Evolutionary conservation across 257 asterid genomes (phyloP), one percentile per base, ranked within the genome.

Genomic region (Striga asiatica): DNA sequence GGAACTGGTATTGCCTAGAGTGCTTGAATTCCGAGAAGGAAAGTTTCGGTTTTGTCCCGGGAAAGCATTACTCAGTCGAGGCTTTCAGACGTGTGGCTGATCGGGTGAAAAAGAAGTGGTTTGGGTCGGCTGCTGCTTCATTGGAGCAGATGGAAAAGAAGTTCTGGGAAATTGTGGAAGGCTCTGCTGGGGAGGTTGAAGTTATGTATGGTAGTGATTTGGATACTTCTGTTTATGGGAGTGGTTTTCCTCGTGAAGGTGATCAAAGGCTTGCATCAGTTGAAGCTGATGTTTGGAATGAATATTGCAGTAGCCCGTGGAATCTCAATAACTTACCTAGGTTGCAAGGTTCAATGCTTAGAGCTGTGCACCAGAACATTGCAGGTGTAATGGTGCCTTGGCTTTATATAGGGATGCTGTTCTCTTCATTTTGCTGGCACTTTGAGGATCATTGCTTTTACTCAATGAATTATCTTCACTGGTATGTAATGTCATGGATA

Each of bases 311-410:
- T 56, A 81, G 87, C 67, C 94, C 96, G 4, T 89, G 98, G 98
- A 89, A 89, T 72, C 83, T 89, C 57, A 89, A 89, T 70, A 89
- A 89, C 76, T 76, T 89, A 61, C 98, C 98, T 5, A 89, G 85
- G 75, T 69, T 89, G 67, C 88, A 72, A 68, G 96, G 95, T 49
- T 89, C 98, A 32, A 76, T 89, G 81, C 96, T 89, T 68, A 80
- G 76, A 66, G 71, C 96, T 49, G 92, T 89, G 61, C 88, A 83
- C 74, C 87, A 86, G 32, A 85, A 79, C 65, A 83, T 89, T 76
- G 93, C 96, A 38, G 98, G 98, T 27, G 96, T 89, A 31, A 86
- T 89, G 98, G 96, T 89, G 67, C 98, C 96, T 47, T 86, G 98
- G 98, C 80, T 89, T 48, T 89, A 86, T 68, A 62, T 89, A 37